Evolutionary conservation across 768 basidiomycete species (phyloP), one percentile per base, ranked within the genome.

Genomic region (Calocera cornea): DNA sequence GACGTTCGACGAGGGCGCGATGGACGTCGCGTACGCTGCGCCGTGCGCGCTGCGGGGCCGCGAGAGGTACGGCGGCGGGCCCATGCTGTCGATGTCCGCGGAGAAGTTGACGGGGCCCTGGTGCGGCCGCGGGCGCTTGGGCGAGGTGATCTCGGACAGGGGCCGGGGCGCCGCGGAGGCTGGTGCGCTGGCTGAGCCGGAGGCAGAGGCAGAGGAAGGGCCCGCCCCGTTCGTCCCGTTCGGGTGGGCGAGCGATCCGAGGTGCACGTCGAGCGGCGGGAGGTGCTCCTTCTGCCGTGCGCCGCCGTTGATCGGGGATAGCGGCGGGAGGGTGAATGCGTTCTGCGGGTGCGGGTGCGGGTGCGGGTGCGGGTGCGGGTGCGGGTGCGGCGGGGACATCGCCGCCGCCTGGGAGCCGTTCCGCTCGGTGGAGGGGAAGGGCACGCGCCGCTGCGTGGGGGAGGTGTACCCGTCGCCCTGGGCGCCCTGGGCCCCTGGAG

Each of bases 1-100:
- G 68, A 86, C 83, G 71, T 84, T 85, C 1, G 89, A 89, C 16
- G 84, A 81, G 1, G 82, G 78, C 14, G 84, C 83, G 36, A 47
- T 17, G 44, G 16, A 24, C 7, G 8, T 16, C 7, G 14, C 2
- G 5, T 33, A 64, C n/a, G 8, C 10, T 54, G 10, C 12, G 71
- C 71, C 54, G 73, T 71, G 19, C 16, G 44, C 44, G 24, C 44
- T 47, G 3, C 44, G 5, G 8, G 44, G 44, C 19, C 44, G 16
- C 8, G 7, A 8, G 8, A 38, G 36, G 5, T 65, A 64, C 16
- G 70, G 66, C 7, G 69, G 66, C 14, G 64, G 27, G 41, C 50
- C 49, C 22, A 71, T 22, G n/a, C 65, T 33, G 29, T 44, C 36
- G 29, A 64, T 33, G 49, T 16, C 66, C 12, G 19, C 31, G 17